Conservation (phyloP, 441 rosid species). For the Adansonia grandidieri region DNA sequence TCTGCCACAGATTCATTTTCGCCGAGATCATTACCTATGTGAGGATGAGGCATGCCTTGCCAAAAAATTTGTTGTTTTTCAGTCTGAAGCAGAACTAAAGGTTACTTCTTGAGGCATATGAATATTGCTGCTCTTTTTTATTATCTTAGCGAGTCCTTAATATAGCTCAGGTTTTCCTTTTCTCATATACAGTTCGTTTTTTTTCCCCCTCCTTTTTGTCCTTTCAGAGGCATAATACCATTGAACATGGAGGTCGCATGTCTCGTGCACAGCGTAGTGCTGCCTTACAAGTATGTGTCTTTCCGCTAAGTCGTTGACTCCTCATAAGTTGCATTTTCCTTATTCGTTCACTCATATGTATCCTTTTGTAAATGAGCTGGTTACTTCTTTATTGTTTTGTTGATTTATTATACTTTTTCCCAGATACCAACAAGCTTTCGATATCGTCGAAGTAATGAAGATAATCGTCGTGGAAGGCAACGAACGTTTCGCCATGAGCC, state of each 20-base stretch:
- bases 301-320: neutral
- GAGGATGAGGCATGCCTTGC: conserved; percentile 92
- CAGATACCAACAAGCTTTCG: conserved; percentile 96
- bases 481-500: conserved; percentile 62
- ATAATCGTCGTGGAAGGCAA: conserved; percentile 74
- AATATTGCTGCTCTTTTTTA: neutral
- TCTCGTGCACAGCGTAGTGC: conserved; percentile 90
- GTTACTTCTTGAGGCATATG: conserved; percentile 40
- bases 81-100: conserved; percentile 87
- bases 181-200: neutral
- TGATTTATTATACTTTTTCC: conserved; percentile 20
- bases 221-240: conserved; percentile 82
- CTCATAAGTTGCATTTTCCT: neutral
- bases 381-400: neutral
- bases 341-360: neutral
- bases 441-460: conserved; percentile 67
- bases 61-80: conserved; percentile 88
- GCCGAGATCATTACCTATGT: conserved; percentile 84
- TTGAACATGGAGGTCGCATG: conserved; percentile 95
- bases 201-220: neutral
- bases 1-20: conserved; percentile 76
- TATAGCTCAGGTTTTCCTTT: conserved; percentile 12
- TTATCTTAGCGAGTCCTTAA: conserved; percentile 11
- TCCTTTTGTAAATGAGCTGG: neutral
- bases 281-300: conserved; percentile 71